Conservation (phyloP, 306 rosid species). For the Rosa chinensis region DNA sequence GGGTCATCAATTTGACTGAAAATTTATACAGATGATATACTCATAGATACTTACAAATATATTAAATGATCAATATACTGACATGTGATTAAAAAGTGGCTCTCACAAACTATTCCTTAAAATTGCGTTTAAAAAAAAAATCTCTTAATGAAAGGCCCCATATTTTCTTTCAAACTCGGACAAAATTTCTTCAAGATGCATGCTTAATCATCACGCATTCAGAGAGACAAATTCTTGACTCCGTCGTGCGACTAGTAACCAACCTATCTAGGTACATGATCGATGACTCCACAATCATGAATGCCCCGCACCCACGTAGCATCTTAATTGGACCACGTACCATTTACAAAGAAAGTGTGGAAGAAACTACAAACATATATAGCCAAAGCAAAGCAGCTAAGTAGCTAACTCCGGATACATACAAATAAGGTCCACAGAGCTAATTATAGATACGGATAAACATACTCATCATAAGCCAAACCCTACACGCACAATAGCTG, state of each 20-base stretch:
- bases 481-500: background rate
- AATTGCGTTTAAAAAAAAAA: too few relatives aligned
- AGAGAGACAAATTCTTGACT: background rate
- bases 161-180: too few relatives aligned
- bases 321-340: background rate
- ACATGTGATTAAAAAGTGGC: too few relatives aligned
- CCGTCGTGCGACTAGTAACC: background rate
- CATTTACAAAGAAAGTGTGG: background rate
- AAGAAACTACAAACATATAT: background rate
- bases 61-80: too few relatives aligned
- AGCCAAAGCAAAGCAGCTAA: background rate
- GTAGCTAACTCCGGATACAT: background rate
- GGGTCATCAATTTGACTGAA: too few relatives aligned
- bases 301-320: background rate
- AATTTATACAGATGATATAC: too few relatives aligned
- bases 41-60: too few relatives aligned
- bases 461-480: background rate
- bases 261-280: background rate
- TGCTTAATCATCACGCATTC: too few relatives aligned
- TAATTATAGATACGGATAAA: background rate
- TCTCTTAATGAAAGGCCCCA: too few relatives aligned
- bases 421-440: background rate
- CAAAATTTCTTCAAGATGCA: too few relatives aligned
- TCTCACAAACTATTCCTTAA: too few relatives aligned
- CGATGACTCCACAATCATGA: background rate